Base-by-base conservation (phyloP, 768 basidiomycete species). In the Podaxis sp. region DNA sequence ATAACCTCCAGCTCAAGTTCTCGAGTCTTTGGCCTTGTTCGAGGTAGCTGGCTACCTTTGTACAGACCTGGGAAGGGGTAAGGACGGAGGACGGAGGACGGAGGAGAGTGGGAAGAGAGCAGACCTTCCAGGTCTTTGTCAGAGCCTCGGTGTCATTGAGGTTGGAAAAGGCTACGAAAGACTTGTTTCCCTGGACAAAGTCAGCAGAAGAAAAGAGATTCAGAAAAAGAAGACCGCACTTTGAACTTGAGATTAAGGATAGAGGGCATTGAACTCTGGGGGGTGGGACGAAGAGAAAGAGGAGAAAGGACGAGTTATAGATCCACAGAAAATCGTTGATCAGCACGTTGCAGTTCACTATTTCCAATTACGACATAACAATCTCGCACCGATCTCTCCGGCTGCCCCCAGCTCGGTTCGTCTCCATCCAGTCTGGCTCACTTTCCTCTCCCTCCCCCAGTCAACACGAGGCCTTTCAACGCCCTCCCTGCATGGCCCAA, bases 101-200 rank as follows among this genome's bases (percentile, higher is more conserved):
- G 54, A 26, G 44, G 57, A 3, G 49, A 56, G 42, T 65, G 55
- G 42, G 63, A 52, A 56, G 55, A 36, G 52, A 67, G 56, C 76
- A 59, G 3, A 90, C 93, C 84, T 94, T 93, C 93, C 93, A 95
- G 68, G 93, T 95, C 82, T 87, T 91, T 57, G 93, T 92, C 73
- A 95, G 79, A 63, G 91, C 84, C 73, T 95, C 93, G 58, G 85
- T 81, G 79, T 95, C 93, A 78, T 84, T 79, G 77, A 95, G 84
- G 79, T 93, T 92, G 75, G 89, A 90, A 79, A 95, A 95, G 65
- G 93, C 92, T 75, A 94, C 90, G 75, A 95, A 95, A 74, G 93
- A 94, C 82, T 94, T 95, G 86, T 95, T 95, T 77, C 93, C 90
- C 92, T 93, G 83, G 71, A 52, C 68, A 67, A 61, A 58, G 60